Evolutionary conservation across 345 rosid genomes (phyloP).

Genomic region (Xanthoceras sorbifolium): DNA sequence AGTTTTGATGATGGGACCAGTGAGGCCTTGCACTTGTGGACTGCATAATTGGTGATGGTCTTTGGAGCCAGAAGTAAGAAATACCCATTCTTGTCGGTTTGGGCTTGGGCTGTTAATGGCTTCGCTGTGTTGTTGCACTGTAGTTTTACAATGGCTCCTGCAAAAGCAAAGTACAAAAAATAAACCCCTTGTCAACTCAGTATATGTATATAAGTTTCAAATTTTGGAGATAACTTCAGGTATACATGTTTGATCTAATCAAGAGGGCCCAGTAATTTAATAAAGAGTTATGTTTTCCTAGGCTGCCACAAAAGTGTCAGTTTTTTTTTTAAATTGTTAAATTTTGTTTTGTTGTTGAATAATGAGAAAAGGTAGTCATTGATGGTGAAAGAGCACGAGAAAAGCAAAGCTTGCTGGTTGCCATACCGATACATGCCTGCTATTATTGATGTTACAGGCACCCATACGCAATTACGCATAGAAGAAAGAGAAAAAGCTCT

Average conservation of each 20-base stretch:
- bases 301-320: neutral
- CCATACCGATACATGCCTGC: neutral
- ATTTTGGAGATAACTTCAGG: too few species aligned
- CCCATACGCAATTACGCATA: conserved; percentile 12
- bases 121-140: conserved; percentile 64
- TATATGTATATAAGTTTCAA: too few species aligned
- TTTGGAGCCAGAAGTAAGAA: conserved; percentile 64
- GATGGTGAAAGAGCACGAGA: neutral
- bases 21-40: conserved; percentile 67
- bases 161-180: neutral
- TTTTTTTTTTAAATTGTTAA: neutral
- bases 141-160: conserved; percentile 74
- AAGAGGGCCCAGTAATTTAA: neutral
- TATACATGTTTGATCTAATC: neutral
- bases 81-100: conserved; percentile 84
- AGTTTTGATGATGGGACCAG: conserved; percentile 55
- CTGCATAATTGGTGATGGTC: conserved; percentile 73
- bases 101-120: conserved; percentile 28
- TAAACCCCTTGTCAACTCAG: neutral
- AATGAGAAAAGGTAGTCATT: neutral
- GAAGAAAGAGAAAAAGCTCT: conserved; percentile 4
- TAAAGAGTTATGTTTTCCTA: neutral
- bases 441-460: neutral
- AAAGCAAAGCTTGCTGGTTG: neutral
- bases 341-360: neutral